These are phyloP conservation scores for Phaeosphaeriaceae sp. DNA, from an alignment of 2,329 filamentous ascomycete species.

Conservation along the genomic window DNA sequence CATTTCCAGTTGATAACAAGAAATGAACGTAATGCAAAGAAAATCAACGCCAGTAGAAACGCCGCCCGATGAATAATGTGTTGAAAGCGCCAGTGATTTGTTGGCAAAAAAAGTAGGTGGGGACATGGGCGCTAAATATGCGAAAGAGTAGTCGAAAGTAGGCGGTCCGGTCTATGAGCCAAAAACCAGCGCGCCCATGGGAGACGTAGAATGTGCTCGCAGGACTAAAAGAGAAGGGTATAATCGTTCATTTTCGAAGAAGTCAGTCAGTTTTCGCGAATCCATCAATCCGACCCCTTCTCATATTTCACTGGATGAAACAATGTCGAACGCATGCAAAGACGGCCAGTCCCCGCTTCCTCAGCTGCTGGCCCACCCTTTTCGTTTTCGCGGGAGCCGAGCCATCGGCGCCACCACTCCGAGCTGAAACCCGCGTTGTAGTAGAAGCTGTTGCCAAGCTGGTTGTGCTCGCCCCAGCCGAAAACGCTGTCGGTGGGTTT, in stretches of 20 bases:
- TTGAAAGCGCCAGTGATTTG: slow-evolving; percentile 15
- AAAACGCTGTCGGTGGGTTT: slow-evolving; percentile 55
- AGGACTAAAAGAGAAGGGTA: slow-evolving; percentile 34
- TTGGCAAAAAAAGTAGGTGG: slow-evolving; percentile 23
- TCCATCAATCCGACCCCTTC: slow-evolving; percentile 45
- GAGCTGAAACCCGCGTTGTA: slow-evolving; percentile 58
- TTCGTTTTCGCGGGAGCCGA: slow-evolving; percentile 56
- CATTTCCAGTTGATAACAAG: background rate
- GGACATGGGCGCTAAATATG: slow-evolving; percentile 30
- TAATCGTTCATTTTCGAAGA: slow-evolving; percentile 27
- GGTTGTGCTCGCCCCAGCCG: slow-evolving; percentile 60
- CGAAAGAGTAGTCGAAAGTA: slow-evolving; percentile 22
- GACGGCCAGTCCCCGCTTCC: slow-evolving; percentile 53
- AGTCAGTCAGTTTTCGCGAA: too few species aligned
- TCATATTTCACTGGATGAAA: slow-evolving; percentile 59
- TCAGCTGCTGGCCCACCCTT: slow-evolving; percentile 51
- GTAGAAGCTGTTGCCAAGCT: slow-evolving; percentile 58
- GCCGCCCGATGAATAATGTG: slow-evolving; percentile 46
- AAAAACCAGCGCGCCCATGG: slow-evolving; percentile 26
- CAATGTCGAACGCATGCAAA: slow-evolving; percentile 55
- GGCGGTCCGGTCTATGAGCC: slow-evolving; percentile 23
- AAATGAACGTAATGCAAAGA: slow-evolving; percentile 14
- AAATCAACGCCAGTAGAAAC: slow-evolving; percentile 26
- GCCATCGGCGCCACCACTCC: slow-evolving; percentile 57
- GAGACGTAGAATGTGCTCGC: slow-evolving; percentile 19